Percentiles rank a stretch among this genome's conserved stretches.
These are phyloP conservation scores for Chlorophyllum brunneum DNA, from an alignment of 768 basidiomycete genomes.

Conservation along the genomic window DNA sequence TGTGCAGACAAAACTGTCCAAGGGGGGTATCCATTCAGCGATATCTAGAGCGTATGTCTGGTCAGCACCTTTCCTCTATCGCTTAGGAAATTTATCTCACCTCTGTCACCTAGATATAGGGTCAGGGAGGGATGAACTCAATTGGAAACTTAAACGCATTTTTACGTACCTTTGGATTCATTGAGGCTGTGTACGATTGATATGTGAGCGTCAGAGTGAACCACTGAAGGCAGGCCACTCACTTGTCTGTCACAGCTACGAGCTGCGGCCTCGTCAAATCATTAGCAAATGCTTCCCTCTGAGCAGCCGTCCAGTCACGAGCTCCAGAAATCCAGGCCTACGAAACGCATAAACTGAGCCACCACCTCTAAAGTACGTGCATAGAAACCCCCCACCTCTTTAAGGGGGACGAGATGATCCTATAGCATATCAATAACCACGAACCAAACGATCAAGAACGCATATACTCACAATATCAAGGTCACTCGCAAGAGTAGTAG, in stretches of 20 bases:
- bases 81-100: constrained; percentile 17
- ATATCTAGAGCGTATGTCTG: constrained; percentile 27
- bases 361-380: background rate
- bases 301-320: constrained; percentile 43
- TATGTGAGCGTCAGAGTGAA: no score
- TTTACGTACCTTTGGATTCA: constrained; percentile 38
- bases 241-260: constrained; percentile 43
- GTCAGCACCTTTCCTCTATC: background rate
- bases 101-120: constrained; percentile 38
- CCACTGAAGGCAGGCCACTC: constrained; percentile 11
- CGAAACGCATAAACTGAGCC: background rate
- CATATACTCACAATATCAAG: constrained; percentile 44
- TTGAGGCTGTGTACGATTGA: constrained; percentile 30
- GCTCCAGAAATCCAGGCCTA: constrained; percentile 58
- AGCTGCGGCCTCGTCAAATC: constrained; percentile 54
- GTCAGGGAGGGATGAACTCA: background rate
- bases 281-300: constrained; percentile 50
- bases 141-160: background rate
- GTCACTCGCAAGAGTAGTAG: constrained; percentile 40
- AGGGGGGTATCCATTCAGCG: constrained; percentile 49
- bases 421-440: constrained; percentile 14
- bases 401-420: constrained; percentile 54
- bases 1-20: constrained; percentile 45
- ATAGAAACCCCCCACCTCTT: constrained; percentile 33
- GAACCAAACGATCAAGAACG: background rate